A percentile compares a stretch with the other conserved stretches of the same genome.
Conservation (phyloP, 1,284 basidiomycete species). For the Prillingera fragicola region DNA sequence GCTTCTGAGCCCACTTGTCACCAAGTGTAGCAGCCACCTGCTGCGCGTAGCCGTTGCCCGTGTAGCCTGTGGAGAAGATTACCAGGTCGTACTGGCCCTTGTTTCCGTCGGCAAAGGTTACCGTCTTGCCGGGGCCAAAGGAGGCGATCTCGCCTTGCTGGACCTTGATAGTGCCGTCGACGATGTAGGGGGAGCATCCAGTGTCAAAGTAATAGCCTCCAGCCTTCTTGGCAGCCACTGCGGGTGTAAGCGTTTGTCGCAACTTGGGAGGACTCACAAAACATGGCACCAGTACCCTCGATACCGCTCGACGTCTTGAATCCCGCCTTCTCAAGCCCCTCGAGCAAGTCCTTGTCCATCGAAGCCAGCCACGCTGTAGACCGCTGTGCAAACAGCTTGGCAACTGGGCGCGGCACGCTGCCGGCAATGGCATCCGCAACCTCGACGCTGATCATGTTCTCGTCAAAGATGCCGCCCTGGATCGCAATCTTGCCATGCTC, state of each 20-base stretch:
- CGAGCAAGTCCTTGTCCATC: constrained; percentile 55
- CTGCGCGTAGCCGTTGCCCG: constrained; percentile 30
- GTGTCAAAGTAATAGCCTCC: constrained; percentile 52
- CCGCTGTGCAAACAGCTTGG: constrained; percentile 52
- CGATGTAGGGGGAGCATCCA: constrained; percentile 60
- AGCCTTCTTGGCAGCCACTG: constrained; percentile 42
- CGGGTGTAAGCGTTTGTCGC: too few relatives aligned
- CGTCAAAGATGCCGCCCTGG: constrained; percentile 53
- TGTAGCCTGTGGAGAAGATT: constrained; percentile 60
- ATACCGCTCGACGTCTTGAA: constrained; percentile 58
- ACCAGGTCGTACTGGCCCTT: constrained; percentile 62
- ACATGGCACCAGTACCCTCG: constrained; percentile 47
- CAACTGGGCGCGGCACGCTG: constrained; percentile 50
- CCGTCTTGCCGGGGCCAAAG: constrained; percentile 49
- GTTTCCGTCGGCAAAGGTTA: constrained; percentile 62
- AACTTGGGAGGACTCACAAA: too few relatives aligned
- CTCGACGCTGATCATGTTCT: constrained; percentile 51
- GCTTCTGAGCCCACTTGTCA: constrained; percentile 51
- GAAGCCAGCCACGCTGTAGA: constrained; percentile 53
- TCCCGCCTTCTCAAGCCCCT: constrained; percentile 56
- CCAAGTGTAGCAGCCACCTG: constrained; percentile 52
- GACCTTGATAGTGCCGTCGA: constrained; percentile 66
- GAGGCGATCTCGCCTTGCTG: constrained; percentile 58
- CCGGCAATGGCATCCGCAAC: constrained; percentile 54
- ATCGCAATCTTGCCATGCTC: constrained; percentile 47